A percentile compares a stretch with the other conserved stretches of the same genome.
These are phyloP conservation scores for Annulohypoxylon nitens DNA, from an alignment of 495 filamentous ascomycete genomes.

Conservation along the genomic window DNA sequence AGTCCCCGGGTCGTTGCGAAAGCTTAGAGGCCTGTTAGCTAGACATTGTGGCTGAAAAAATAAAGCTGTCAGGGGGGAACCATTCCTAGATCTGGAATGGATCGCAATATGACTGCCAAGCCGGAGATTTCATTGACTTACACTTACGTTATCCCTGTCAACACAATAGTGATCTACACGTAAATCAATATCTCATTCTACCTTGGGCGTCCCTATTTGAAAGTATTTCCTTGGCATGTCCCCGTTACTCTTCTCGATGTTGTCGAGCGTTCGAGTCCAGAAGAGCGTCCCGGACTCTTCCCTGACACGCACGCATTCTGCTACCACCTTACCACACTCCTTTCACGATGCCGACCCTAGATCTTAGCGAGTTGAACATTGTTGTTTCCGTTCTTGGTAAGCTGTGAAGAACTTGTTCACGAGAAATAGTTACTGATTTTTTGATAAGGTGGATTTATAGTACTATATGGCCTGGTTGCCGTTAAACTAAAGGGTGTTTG, in stretches of 20 bases:
- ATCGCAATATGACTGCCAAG: constrained; percentile 38
- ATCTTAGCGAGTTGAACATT: constrained; percentile 66
- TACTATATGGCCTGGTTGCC: constrained; percentile 64
- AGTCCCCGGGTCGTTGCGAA: constrained; percentile 35
- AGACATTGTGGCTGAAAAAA: constrained; percentile 40
- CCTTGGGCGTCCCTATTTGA: constrained; percentile 5
- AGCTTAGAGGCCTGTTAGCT: constrained; percentile 24
- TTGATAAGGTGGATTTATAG: constrained; percentile 53
- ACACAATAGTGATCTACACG: constrained; percentile 44
- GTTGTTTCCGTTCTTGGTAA: constrained; percentile 62
- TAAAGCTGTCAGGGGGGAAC: constrained; percentile 18
- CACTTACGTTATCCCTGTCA: constrained; percentile 32
- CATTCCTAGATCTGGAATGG: constrained; percentile 48
- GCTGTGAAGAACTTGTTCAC: constrained; percentile 20
- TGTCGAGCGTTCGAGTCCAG: constrained; percentile 8
- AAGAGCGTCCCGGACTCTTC: constrained; percentile 12
- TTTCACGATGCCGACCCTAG: constrained; percentile 61
- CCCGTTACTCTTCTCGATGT: constrained; percentile 12
- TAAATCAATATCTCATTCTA: constrained; percentile 26
- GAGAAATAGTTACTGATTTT: constrained; percentile 10
- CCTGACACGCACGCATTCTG: constrained; percentile 1
- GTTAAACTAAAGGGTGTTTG: constrained; percentile 66
- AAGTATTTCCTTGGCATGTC: constrained; percentile 40
- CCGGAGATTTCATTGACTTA: constrained; percentile 48
- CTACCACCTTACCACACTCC: constrained; percentile 4